Conservation (phyloP, 306 rosid genomes). For the Ormosia semicastrata region DNA sequence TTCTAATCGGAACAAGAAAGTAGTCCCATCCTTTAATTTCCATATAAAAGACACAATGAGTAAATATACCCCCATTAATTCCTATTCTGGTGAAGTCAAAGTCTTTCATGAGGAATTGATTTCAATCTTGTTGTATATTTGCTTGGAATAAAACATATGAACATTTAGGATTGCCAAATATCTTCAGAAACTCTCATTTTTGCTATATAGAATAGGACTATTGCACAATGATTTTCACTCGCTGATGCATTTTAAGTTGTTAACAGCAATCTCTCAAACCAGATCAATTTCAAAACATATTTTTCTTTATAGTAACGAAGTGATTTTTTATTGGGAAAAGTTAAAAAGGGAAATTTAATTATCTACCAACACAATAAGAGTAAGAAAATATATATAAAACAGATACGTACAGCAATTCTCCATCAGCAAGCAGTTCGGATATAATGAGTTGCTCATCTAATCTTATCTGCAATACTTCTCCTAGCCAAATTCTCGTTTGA, state of each 20-base stretch:
- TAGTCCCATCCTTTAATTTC: neutral
- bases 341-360: neutral
- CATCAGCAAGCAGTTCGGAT: slow-evolving; percentile 55
- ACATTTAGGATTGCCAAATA: neutral
- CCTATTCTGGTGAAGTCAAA: neutral
- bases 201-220: neutral
- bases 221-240: neutral
- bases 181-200: neutral
- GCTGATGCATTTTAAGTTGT: neutral
- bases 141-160: neutral
- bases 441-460: slow-evolving; percentile 37
- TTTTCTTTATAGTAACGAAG: neutral
- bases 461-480: slow-evolving; percentile 57
- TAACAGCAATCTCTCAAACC: neutral
- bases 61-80: neutral
- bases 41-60: neutral
- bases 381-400: neutral
- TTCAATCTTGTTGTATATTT: neutral
- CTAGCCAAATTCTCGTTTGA: slow-evolving; percentile 59
- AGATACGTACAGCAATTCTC: slow-evolving; percentile 51
- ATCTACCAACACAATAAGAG: neutral
- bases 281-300: neutral
- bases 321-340: neutral
- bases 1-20: neutral
- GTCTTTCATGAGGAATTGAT: neutral